Conservation (phyloP, 2,329 filamentous ascomycete genomes). For the Neonectria magnoliae region DNA sequence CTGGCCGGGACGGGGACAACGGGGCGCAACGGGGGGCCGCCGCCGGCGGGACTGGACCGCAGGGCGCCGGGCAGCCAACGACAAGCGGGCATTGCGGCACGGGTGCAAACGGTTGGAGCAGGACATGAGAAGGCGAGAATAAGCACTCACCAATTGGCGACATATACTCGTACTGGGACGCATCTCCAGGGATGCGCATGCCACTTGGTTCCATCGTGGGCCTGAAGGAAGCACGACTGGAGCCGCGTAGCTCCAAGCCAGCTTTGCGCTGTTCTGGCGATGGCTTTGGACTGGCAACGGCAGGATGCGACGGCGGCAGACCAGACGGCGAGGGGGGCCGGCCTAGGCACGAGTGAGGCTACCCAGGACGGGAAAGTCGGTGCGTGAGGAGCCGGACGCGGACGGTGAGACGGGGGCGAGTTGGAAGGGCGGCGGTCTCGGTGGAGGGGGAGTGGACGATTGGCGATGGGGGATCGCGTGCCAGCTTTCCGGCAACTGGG, state of each 20-base stretch:
- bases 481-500: slow-evolving; percentile 24
- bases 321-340: slow-evolving; percentile 27
- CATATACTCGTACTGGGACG: slow-evolving; percentile 57
- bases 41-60: slow-evolving; percentile 38
- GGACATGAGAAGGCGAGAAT: slow-evolving; percentile 45
- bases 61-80: slow-evolving; percentile 55
- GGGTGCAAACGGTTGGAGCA: slow-evolving; percentile 56
- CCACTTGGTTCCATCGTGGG: slow-evolving; percentile 51
- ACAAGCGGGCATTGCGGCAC: slow-evolving; percentile 55
- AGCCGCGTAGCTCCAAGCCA: slow-evolving; percentile 33
- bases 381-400: slow-evolving; percentile 33
- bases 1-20: slow-evolving; percentile 38
- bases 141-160: slow-evolving; percentile 65
- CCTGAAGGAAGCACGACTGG: slow-evolving; percentile 30
- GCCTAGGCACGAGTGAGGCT: slow-evolving; percentile 29
- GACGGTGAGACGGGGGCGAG: slow-evolving; percentile 27
- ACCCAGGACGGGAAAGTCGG: slow-evolving; percentile 43
- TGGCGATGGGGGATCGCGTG: slow-evolving; percentile 41
- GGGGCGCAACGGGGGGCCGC: slow-evolving; percentile 41
- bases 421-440: slow-evolving; percentile 36
- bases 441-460: slow-evolving; percentile 35
- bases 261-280: slow-evolving; percentile 27
- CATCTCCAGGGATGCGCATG: slow-evolving; percentile 59
- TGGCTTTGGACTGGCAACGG: slow-evolving; percentile 26
- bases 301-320: slow-evolving; percentile 26